These are phyloP conservation scores for Lanmaoa pseudosensibilis DNA, from an alignment of 768 basidiomycete species.

Conservation along the genomic window DNA sequence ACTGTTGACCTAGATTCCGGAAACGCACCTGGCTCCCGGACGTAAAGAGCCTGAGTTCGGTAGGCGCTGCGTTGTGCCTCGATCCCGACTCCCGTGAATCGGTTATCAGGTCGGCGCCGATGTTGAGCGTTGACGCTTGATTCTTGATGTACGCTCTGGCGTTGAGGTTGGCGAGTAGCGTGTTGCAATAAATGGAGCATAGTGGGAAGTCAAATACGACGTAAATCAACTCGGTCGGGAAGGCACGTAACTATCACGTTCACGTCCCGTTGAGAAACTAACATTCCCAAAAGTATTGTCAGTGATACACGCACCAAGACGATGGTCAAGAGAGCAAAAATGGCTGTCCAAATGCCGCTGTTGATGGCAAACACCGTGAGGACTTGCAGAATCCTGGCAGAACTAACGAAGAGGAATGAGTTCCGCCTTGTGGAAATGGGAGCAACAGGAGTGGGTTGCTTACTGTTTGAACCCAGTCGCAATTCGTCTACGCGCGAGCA, in stretches of 20 bases:
- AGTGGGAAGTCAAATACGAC: no score
- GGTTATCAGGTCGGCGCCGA: no score
- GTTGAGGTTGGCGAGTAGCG: no score
- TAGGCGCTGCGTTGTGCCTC: no score
- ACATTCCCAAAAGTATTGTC: not conserved
- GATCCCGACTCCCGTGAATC: no score
- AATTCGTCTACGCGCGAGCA: not conserved
- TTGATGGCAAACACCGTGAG: constrained; percentile 8
- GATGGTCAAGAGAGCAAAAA: constrained; percentile 2
- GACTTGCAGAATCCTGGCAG: constrained; percentile 4
- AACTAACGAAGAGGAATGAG: not conserved
- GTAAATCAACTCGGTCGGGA: no score
- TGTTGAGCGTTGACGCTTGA: no score
- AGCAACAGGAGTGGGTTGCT: not conserved
- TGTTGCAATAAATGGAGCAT: no score
- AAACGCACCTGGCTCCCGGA: no score
- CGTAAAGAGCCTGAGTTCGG: no score
- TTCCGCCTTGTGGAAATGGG: not conserved
- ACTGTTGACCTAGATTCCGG: no score
- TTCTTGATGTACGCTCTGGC: no score
- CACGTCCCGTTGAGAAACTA: not conserved
- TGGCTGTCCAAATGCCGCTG: constrained; percentile 1
- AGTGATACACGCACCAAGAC: not conserved
- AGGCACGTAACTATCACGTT: not conserved
- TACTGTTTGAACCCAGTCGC: constrained; percentile 4